Conservation (phyloP, 2,329 filamentous ascomycete genomes). For the Colletotrichum theobromicola region DNA sequence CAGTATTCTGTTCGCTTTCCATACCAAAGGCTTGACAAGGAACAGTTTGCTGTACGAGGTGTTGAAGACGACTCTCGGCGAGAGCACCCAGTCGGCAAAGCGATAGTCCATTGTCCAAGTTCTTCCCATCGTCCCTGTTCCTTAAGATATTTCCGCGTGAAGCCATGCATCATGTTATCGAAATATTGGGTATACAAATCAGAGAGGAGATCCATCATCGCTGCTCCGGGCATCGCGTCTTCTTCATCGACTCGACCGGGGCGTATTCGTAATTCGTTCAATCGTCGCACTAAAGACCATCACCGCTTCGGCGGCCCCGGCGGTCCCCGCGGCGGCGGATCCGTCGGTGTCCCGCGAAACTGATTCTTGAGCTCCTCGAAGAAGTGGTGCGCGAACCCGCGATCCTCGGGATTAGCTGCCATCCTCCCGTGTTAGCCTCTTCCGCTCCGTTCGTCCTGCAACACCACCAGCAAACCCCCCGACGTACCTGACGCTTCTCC, state of each 20-base stretch:
- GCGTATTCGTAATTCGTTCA: not conserved
- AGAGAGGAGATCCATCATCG: not conserved
- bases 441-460: not conserved
- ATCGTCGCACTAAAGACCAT: not conserved
- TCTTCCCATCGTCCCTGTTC: not conserved
- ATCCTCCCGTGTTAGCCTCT: not conserved
- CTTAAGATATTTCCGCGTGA: not conserved
- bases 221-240: not conserved
- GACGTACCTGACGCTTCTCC: conserved; percentile 56
- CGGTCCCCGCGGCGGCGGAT: conserved; percentile 30
- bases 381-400: conserved; percentile 43
- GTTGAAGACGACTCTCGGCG: not conserved
- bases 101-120: not conserved
- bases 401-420: conserved; percentile 6
- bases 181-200: not conserved
- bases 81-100: not conserved
- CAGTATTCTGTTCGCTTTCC: no score
- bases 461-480: not conserved
- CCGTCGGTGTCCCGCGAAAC: conserved; percentile 47
- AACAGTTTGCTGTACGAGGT: not conserved
- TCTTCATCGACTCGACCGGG: not conserved
- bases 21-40: not conserved
- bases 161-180: not conserved
- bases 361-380: conserved; percentile 58
- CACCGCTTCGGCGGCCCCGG: conserved; percentile 24